Evolutionary conservation across 2,329 filamentous ascomycete genomes (phyloP).

Genomic region (Aspergillus felis): DNA sequence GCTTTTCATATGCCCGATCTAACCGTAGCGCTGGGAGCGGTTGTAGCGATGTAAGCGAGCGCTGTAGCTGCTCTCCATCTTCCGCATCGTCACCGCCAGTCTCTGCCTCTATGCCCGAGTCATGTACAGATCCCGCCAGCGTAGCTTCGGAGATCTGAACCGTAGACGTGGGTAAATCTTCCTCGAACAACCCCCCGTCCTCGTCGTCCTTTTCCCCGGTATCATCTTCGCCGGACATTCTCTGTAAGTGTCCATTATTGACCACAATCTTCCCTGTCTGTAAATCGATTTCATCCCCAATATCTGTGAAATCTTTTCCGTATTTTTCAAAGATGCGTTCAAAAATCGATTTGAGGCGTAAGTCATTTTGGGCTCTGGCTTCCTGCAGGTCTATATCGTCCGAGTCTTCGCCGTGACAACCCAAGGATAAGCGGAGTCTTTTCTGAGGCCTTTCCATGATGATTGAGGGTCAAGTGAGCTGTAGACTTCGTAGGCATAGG

Average conservation of each 20-base stretch:
- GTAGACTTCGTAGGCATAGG: neutral
- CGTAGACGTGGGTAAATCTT: neutral
- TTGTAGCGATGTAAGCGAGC: constrained; percentile 4
- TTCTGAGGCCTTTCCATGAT: constrained; percentile 47
- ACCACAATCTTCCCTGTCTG: constrained; percentile 77
- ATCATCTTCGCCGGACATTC: constrained; percentile 58
- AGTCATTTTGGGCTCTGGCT: constrained; percentile 63
- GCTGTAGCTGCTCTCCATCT: constrained; percentile 4
- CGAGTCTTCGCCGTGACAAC: constrained; percentile 18
- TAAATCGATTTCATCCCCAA: constrained; percentile 88
- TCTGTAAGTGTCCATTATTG: constrained; percentile 77
- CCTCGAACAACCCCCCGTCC: constrained; percentile 8
- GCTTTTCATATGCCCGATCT: neutral
- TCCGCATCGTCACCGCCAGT: constrained; percentile 2
- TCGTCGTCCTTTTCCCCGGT: constrained; percentile 28
- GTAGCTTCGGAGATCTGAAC: neutral
- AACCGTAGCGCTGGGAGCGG: constrained; percentile 4
- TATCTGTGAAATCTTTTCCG: constrained; percentile 71
- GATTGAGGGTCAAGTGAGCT: neutral
- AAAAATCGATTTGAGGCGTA: constrained; percentile 74
- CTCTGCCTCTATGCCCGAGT: constrained; percentile 1
- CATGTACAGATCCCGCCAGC: neutral
- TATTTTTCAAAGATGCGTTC: constrained; percentile 90
- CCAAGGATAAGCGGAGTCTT: constrained; percentile 50
- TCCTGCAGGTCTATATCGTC: constrained; percentile 54